These are phyloP conservation scores for Fusarium praegraminearum DNA, from an alignment of 2,329 filamentous ascomycete genomes.

Conservation along the genomic window DNA sequence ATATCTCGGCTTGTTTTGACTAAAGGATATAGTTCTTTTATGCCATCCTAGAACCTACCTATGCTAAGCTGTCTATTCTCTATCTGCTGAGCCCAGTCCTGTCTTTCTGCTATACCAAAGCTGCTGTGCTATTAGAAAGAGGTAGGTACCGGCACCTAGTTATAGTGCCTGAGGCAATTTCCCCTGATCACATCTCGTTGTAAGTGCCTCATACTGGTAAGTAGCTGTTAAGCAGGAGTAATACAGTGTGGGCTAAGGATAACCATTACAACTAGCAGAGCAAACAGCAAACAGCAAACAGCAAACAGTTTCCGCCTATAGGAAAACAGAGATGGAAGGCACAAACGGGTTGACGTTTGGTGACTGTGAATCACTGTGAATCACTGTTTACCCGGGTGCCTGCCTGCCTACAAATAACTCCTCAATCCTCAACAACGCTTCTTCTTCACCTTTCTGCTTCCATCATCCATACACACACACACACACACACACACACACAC, in stretches of 20 bases:
- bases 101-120: not conserved
- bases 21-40: not conserved
- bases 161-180: not conserved
- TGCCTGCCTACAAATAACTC: slow-evolving; percentile 2
- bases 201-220: not conserved
- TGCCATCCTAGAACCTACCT: not conserved
- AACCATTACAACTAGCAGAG: not conserved
- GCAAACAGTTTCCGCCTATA: not conserved
- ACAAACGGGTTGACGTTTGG: not conserved
- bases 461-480: not conserved
- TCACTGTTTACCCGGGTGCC: slow-evolving; percentile 8
- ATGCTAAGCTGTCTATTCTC: not conserved
- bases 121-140: not conserved
- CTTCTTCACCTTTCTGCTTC: not conserved
- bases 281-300: not conserved
- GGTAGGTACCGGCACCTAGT: not conserved
- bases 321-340: not conserved
- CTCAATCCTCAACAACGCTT: not conserved
- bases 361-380: slow-evolving; percentile 16
- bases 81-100: not conserved
- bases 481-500: not conserved
- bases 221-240: not conserved
- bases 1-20: not conserved
- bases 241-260: not conserved
- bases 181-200: not conserved